Evolutionary conservation across 2,329 filamentous ascomycete species (phyloP).

Genomic region (Microdochium paspali): DNA sequence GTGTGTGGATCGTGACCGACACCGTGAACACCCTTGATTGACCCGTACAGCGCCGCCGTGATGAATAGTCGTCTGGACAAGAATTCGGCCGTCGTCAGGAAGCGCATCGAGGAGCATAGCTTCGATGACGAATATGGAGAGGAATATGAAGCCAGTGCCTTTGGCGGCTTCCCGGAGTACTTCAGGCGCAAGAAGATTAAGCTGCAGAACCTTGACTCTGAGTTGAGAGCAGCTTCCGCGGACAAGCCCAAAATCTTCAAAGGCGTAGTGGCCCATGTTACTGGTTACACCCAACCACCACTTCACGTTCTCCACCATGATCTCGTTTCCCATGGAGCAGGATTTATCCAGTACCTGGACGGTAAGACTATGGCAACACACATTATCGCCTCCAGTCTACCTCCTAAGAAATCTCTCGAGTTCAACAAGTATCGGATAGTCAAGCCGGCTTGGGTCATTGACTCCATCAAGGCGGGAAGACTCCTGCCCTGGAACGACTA

Average conservation of each 20-base stretch:
- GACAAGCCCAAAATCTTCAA: conserved; percentile 82
- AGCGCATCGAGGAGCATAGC: conserved; percentile 53
- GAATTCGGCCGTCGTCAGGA: conserved; percentile 52
- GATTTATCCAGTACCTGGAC: conserved; percentile 89
- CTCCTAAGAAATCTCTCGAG: conserved; percentile 87
- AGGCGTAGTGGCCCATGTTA: conserved; percentile 83
- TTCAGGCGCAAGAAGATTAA: conserved; percentile 96
- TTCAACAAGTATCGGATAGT: conserved; percentile 84
- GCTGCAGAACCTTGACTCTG: conserved; percentile 84
- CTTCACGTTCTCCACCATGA: conserved; percentile 80
- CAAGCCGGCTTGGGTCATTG: conserved; percentile 88
- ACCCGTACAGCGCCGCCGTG: background rate
- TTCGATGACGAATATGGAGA: conserved; percentile 81
- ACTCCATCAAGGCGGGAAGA: conserved; percentile 74
- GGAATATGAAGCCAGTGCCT: conserved; percentile 80
- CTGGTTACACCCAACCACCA: conserved; percentile 92
- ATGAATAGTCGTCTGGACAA: conserved; percentile 56
- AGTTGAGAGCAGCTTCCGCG: conserved; percentile 59
- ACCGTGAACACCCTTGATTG: background rate
- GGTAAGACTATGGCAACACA: conserved; percentile 93
- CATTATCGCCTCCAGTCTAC: conserved; percentile 83
- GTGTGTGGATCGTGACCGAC: background rate
- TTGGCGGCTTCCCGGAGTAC: conserved; percentile 86
- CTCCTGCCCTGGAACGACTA: conserved; percentile 82
- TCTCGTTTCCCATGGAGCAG: conserved; percentile 88